phyloP scores from a whole-genome alignment of 2,329 filamentous ascomycete species.

The Raffaelea ambrosiae region DNA sequence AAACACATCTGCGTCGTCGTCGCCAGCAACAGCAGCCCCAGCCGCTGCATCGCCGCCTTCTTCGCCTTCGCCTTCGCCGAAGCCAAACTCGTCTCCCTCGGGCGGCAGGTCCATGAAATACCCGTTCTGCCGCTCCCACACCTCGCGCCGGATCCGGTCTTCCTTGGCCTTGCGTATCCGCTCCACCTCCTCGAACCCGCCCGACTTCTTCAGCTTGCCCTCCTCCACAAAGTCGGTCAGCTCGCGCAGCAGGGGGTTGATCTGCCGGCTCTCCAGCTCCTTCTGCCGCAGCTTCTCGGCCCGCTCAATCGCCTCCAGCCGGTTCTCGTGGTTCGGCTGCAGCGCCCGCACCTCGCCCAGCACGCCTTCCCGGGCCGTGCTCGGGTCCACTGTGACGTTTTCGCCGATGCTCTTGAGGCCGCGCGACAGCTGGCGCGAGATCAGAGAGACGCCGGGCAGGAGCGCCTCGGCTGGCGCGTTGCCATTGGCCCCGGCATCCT shows the following conservation, averaged over 20 bases:
- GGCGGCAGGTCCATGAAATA: constrained; percentile 24
- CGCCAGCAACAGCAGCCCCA: too few species aligned
- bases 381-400: constrained; percentile 50
- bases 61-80: background rate
- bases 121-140: constrained; percentile 60
- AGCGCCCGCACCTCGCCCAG: constrained; percentile 88
- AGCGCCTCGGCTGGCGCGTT: constrained; percentile 34
- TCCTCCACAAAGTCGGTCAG: constrained; percentile 78
- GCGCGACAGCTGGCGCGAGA: constrained; percentile 41
- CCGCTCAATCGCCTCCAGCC: constrained; percentile 93
- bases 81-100: background rate
- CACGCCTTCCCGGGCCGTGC: constrained; percentile 80
- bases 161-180: constrained; percentile 76
- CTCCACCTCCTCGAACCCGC: constrained; percentile 90
- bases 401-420: constrained; percentile 46
- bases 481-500: constrained; percentile 55
- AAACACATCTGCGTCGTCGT: constrained; percentile 12
- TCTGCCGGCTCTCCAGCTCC: constrained; percentile 70
- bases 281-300: constrained; percentile 86
- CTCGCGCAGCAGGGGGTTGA: constrained; percentile 75
- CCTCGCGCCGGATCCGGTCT: constrained; percentile 74
- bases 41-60: background rate
- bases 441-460: constrained; percentile 7
- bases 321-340: constrained; percentile 86
- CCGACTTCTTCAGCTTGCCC: constrained; percentile 90